phyloP scores from a whole-genome alignment of 192 early-diverging fungal genomes.

The Coemansia pectinata region DNA sequence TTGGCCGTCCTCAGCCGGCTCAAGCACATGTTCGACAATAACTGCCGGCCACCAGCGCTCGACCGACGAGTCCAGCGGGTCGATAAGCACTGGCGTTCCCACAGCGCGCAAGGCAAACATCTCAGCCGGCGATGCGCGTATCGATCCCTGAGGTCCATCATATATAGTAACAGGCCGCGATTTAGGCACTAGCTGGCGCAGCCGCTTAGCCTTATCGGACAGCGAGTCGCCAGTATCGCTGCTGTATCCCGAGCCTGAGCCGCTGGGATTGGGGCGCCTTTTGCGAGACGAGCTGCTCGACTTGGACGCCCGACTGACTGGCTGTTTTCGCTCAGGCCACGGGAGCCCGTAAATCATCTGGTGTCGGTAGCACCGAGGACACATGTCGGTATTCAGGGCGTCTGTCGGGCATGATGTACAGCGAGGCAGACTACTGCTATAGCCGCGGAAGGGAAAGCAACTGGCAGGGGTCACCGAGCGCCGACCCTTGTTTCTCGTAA shows the following conservation, averaged over 20 bases:
- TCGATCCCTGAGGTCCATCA: constrained; percentile 34
- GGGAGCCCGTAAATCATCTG: constrained; percentile 23
- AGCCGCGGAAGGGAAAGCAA: constrained; percentile 17
- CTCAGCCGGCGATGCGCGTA: neutral
- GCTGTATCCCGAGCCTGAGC: constrained; percentile 8
- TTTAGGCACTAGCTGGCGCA: neutral
- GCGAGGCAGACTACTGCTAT: neutral
- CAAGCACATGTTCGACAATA: constrained; percentile 23
- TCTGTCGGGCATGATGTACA: constrained; percentile 14
- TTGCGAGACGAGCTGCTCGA: constrained; percentile 2
- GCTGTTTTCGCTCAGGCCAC: constrained; percentile 45
- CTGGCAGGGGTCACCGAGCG: constrained; percentile 34
- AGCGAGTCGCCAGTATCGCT: neutral
- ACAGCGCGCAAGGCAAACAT: constrained; percentile 32
- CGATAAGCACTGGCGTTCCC: constrained; percentile 49
- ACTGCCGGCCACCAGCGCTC: constrained; percentile 49
- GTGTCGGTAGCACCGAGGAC: constrained; percentile 42
- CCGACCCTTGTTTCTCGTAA: constrained; percentile 45
- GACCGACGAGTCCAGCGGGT: constrained; percentile 27
- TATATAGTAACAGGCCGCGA: constrained; percentile 25
- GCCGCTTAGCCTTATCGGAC: constrained; percentile 1
- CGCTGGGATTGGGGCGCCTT: neutral
- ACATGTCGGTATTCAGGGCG: neutral
- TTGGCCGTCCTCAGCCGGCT: neutral
- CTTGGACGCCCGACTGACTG: neutral